Base-by-base conservation (phyloP, 1,284 basidiomycete genomes). In the Austroboletus sp. region DNA sequence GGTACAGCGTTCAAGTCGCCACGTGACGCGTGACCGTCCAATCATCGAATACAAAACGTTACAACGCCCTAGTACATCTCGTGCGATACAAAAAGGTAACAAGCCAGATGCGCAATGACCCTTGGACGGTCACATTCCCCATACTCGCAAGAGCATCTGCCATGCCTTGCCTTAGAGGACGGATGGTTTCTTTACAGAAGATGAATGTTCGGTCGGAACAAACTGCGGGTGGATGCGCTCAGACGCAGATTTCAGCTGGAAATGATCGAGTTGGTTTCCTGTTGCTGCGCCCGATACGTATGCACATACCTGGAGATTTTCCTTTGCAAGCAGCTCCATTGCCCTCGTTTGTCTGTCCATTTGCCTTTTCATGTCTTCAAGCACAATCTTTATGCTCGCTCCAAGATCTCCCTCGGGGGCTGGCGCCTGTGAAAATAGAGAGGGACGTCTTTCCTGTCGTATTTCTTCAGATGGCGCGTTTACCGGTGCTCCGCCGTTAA, bases 331-430 rank as follows among this genome's bases (percentile, higher is more conserved):
- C 31, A 50, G 15, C 25, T 66, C 61, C 7, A 65, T 54, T 9
- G 63, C 60, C 42, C 56, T 53, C 2, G 57, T 61, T 41, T 65
- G 63, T 42, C 57, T 55, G 34, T 62, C 54, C 62, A 65, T 67
- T 33, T 65, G 57, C 41, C 46, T 41, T 45, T 58, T 66, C 61
- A 65, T 59, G 26, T 52, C 56, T 46, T 62, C 61, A 16, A 68
- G 58, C 33, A 57, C 50, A 42, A 50, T 46, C 35, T 47, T 63
- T 30, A 66, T 33, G 32, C 54, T 56, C 34, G 36, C 45, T 17
- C 60, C 63, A 15, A 59, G 44, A 19, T 49, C 53, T 26, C 36
- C 53, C 27, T 63, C 57, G 26, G 51, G 57, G 9, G 56, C 46
- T 17, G 51, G 49, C 16, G 47, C 50, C 6, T 52, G 36, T 25